Evolutionary conservation across 2,329 filamentous ascomycete genomes (phyloP).

Genomic region (Penicillium sp.): DNA sequence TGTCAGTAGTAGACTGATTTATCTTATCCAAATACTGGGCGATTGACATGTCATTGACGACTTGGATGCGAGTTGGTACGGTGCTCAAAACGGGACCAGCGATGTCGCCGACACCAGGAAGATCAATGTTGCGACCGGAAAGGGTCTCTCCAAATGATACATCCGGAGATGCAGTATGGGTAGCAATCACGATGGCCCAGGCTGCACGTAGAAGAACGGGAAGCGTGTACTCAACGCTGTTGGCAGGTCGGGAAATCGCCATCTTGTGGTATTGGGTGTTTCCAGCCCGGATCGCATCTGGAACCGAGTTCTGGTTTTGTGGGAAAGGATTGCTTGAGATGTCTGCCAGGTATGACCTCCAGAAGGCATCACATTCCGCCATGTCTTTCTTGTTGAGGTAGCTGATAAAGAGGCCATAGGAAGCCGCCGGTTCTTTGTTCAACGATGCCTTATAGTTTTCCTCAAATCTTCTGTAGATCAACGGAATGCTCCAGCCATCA

Average conservation of each 20-base stretch:
- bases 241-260: constrained; percentile 18
- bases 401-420: constrained; percentile 34
- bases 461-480: constrained; percentile 39
- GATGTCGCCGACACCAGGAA: constrained; percentile 50
- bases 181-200: constrained; percentile 54
- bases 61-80: constrained; percentile 39
- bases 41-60: constrained; percentile 38
- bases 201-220: constrained; percentile 53
- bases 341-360: constrained; percentile 31
- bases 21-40: constrained; percentile 57
- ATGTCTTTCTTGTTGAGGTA: constrained; percentile 30
- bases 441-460: constrained; percentile 30
- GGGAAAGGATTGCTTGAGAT: constrained; percentile 32
- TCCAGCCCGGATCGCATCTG: constrained; percentile 23
- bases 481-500: constrained; percentile 49
- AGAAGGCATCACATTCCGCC: constrained; percentile 32
- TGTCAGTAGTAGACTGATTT: constrained; percentile 56
- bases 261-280: constrained; percentile 26
- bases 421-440: constrained; percentile 10
- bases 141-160: constrained; percentile 57
- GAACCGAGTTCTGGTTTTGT: constrained; percentile 20
- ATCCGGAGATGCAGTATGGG: constrained; percentile 49
- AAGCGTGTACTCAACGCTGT: constrained; percentile 39
- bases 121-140: constrained; percentile 54
- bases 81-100: constrained; percentile 46